Conservation (phyloP, 2,329 filamentous ascomycete genomes). For the Pyricularia grisea region DNA sequence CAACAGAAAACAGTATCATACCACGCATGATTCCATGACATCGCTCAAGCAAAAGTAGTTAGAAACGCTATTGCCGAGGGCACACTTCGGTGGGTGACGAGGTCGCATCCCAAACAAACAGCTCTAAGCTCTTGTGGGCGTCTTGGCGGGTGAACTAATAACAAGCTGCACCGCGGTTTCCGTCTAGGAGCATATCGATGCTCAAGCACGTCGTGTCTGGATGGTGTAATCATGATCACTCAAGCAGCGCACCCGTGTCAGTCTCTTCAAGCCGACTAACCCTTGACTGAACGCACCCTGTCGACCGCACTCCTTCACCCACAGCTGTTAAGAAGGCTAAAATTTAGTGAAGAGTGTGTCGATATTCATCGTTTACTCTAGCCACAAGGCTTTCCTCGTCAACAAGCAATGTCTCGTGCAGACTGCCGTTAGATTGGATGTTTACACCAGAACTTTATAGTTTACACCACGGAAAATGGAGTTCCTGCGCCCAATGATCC, state of each 20-base stretch:
- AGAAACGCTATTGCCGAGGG: not conserved
- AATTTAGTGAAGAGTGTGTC: too few species aligned
- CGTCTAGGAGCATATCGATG: not conserved
- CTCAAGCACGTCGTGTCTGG: not conserved
- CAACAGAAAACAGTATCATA: too few species aligned
- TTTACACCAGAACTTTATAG: too few species aligned
- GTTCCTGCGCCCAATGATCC: not conserved
- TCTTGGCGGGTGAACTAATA: not conserved
- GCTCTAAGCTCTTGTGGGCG: not conserved
- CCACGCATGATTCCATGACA: too few species aligned
- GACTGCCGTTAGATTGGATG: too few species aligned
- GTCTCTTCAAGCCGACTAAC: not conserved
- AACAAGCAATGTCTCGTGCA: too few species aligned
- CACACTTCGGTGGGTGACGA: not conserved
- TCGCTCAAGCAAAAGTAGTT: too few species aligned
- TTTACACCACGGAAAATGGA: too few species aligned
- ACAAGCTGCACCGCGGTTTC: not conserved
- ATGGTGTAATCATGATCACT: not conserved
- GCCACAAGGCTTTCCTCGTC: too few species aligned
- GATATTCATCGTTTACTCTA: too few species aligned
- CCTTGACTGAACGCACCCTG: not conserved
- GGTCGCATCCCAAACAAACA: not conserved
- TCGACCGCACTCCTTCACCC: too few species aligned
- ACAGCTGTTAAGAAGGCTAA: too few species aligned
- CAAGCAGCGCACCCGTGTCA: not conserved